Evolutionary conservation across 257 asterid genomes (phyloP).

Genomic region (Euphrasia confusa): DNA sequence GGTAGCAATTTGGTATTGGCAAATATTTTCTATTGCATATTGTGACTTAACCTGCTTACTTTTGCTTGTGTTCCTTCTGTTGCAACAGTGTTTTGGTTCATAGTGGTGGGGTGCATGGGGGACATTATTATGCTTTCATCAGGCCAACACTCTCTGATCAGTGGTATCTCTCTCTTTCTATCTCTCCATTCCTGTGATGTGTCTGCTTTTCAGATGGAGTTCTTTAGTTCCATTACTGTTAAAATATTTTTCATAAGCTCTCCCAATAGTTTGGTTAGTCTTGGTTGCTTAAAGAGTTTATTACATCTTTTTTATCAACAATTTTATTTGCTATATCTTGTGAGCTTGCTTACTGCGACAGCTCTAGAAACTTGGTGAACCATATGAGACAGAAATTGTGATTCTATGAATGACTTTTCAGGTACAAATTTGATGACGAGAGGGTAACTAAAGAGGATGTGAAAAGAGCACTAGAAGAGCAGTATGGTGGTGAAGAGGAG

Average conservation of each 20-base stretch:
- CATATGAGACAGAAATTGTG: constrained; percentile 1
- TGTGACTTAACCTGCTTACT: constrained; percentile 16
- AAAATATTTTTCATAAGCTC: too few species aligned
- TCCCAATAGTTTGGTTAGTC: background rate
- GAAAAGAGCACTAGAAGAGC: constrained; percentile 61
- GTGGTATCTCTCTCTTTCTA: constrained; percentile 44
- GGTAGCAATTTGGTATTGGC: background rate
- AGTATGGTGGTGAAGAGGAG: constrained; percentile 73
- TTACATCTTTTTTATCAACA: constrained; percentile 9
- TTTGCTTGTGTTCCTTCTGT: constrained; percentile 16
- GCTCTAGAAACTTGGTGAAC: constrained; percentile 3
- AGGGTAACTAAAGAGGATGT: constrained; percentile 62
- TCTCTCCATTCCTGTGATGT: background rate
- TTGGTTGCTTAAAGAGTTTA: constrained; percentile 14
- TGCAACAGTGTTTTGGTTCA: constrained; percentile 27
- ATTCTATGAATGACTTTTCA: constrained; percentile 23
- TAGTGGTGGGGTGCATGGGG: constrained; percentile 88
- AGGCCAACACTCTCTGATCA: constrained; percentile 85
- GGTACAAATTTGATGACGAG: constrained; percentile 74
- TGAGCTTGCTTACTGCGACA: constrained; percentile 9
- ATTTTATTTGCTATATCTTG: constrained; percentile 16
- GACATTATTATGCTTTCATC: constrained; percentile 95
- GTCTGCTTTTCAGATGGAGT: background rate
- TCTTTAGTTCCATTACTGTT: background rate
- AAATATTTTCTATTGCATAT: background rate